phyloP scores from a whole-genome alignment of 1,284 basidiomycete species.

The Papiliotrema fonsecae region DNA sequence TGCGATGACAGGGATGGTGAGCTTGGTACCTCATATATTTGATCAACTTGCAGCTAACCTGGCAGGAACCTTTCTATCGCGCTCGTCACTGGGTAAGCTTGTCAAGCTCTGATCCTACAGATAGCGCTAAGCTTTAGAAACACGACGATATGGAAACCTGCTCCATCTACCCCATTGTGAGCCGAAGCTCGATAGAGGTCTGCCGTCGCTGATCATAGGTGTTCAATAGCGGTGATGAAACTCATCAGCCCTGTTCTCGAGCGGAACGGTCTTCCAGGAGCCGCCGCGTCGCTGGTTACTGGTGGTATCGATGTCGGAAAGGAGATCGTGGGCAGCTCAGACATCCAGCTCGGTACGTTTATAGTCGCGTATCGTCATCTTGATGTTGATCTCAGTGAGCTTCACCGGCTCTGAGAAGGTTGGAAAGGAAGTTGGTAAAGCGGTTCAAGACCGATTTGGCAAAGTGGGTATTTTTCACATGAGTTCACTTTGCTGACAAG shows the following conservation, averaged over 20 bases:
- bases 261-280: slow-evolving; percentile 73
- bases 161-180: slow-evolving; percentile 78
- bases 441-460: slow-evolving; percentile 59
- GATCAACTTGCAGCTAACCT: neutral
- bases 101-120: neutral
- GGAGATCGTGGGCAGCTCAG: slow-evolving; percentile 64
- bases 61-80: slow-evolving; percentile 86
- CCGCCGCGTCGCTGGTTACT: slow-evolving; percentile 73
- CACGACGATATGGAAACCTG: slow-evolving; percentile 91
- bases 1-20: slow-evolving; percentile 18
- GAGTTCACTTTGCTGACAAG: neutral
- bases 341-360: slow-evolving; percentile 61
- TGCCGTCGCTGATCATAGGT: slow-evolving; percentile 4
- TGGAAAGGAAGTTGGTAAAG: slow-evolving; percentile 75
- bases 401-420: slow-evolving; percentile 91
- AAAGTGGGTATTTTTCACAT: slow-evolving; percentile 21
- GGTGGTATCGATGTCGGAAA: slow-evolving; percentile 78
- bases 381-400: slow-evolving; percentile 54
- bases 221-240: slow-evolving; percentile 75
- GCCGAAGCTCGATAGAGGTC: neutral
- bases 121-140: slow-evolving; percentile 50
- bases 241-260: slow-evolving; percentile 77
- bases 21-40: neutral
- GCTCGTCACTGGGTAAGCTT: slow-evolving; percentile 63
- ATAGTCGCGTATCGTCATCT: neutral